phyloP scores from a whole-genome alignment of 1,284 basidiomycete species.

The Testicularia cyperi region DNA sequence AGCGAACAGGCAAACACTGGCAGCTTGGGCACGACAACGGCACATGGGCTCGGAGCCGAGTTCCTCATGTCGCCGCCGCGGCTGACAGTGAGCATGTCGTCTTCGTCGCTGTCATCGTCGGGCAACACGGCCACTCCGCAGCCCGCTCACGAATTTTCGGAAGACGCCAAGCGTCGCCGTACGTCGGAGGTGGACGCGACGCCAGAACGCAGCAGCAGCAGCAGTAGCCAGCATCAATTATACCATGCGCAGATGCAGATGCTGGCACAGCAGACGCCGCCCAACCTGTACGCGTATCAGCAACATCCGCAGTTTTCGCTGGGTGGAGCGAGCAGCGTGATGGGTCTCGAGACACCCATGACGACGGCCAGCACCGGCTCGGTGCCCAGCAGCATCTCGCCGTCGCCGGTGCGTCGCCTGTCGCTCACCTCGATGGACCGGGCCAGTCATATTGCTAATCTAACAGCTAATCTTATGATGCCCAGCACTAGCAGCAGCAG shows the following conservation, averaged over 20 bases:
- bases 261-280: conserved; percentile 41
- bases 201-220: conserved; percentile 20
- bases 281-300: conserved; percentile 37
- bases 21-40: no score
- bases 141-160: conserved; percentile 6
- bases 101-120: no score
- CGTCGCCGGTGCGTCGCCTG: conserved; percentile 22
- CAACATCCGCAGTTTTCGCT: conserved; percentile 35
- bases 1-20: no score
- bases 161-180: conserved; percentile 47
- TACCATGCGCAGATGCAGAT: conserved; percentile 20
- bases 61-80: conserved; percentile 54
- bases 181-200: conserved; percentile 29
- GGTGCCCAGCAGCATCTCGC: conserved; percentile 27
- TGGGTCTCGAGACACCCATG: conserved; percentile 26
- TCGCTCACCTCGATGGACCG: conserved; percentile 28
- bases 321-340: conserved; percentile 30
- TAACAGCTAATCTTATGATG: conserved; percentile 40
- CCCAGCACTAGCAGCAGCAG: conserved; percentile 12
- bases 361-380: conserved; percentile 2
- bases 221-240: no score
- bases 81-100: conserved; percentile 47
- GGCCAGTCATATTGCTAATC: conserved; percentile 32
- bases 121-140: conserved; percentile 13
- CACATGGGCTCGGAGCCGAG: conserved; percentile 31